Conservation (phyloP, 441 rosid genomes). For the Pelargonium citronellum region DNA sequence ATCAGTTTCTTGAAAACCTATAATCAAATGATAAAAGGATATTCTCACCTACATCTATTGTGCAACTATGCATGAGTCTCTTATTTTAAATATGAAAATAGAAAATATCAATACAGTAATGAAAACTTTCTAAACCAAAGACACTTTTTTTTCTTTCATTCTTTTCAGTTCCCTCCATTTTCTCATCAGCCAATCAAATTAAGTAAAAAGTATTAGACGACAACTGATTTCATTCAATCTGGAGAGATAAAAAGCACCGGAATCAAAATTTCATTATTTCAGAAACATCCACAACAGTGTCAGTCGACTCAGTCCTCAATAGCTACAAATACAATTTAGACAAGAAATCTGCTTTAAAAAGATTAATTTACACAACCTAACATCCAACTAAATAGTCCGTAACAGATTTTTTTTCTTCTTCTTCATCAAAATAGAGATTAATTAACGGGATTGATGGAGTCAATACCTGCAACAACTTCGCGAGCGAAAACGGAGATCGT, state of each 20-base stretch:
- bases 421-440: neutral
- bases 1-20: neutral
- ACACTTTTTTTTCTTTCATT: no score
- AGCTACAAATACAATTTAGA: no score
- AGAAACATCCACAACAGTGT: neutral
- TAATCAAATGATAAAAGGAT: neutral
- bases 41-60: neutral
- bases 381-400: no score
- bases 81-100: neutral
- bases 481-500: slow-evolving; percentile 73
- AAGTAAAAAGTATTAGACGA: neutral
- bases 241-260: neutral
- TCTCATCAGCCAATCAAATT: neutral
- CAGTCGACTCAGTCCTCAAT: no score
- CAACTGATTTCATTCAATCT: neutral
- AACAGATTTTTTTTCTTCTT: no score
- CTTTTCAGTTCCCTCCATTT: neutral
- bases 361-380: no score
- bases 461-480: slow-evolving; percentile 77
- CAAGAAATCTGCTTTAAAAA: no score
- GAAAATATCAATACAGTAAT: neutral
- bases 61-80: neutral
- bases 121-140: no score
- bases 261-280: neutral
- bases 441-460: neutral